Conservation (phyloP, 257 asterid species). For the Avicennia marina region DNA sequence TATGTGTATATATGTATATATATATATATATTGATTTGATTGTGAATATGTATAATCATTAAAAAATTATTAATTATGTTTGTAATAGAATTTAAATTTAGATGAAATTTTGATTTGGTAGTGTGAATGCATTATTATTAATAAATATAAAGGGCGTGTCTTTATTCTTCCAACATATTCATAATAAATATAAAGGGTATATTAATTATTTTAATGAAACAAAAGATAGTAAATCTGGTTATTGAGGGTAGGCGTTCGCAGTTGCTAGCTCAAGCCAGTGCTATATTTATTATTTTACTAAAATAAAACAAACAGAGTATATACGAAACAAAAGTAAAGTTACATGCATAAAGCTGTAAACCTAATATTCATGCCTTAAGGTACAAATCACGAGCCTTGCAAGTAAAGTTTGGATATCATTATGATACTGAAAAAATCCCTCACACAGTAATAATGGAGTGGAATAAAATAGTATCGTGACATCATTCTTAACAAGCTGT, state of each 20-base stretch:
- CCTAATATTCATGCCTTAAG: conserved; percentile 34
- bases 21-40: too few species aligned
- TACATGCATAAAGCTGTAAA: conserved; percentile 39
- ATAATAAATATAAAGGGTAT: conserved; percentile 36
- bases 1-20: too few species aligned
- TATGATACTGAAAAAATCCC: neutral
- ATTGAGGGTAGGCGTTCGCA: conserved; percentile 41
- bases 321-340: conserved; percentile 29
- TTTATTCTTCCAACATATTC: too few species aligned
- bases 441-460: conserved; percentile 11
- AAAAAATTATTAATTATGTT: too few species aligned
- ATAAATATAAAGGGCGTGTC: too few species aligned
- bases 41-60: too few species aligned
- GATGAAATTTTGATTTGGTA: too few species aligned
- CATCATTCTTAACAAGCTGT: too few species aligned
- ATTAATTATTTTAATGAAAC: conserved; percentile 5
- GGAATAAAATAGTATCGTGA: too few species aligned
- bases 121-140: too few species aligned
- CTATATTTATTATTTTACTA: conserved; percentile 16
- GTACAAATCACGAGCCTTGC: conserved; percentile 42
- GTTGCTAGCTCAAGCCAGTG: conserved; percentile 35
- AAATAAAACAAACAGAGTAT: conserved; percentile 20
- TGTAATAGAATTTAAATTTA: too few species aligned
- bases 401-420: neutral
- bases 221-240: conserved; percentile 23